Evolutionary conservation across 2,329 filamentous ascomycete genomes (phyloP), one percentile per base, ranked within the genome.

Genomic region (Fusarium bactridioides): DNA sequence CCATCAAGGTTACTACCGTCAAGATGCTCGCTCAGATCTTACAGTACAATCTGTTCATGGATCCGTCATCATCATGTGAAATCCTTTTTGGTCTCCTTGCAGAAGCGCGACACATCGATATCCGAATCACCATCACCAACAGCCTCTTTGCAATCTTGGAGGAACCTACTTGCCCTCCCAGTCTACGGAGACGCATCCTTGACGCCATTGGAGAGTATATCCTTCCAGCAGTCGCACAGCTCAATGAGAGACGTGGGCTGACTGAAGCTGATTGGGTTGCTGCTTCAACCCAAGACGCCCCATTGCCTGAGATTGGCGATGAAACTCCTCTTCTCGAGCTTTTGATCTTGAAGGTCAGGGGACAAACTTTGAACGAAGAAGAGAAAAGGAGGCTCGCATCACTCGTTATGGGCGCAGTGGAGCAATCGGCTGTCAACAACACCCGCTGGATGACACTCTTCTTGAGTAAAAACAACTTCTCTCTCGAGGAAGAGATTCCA

Each of bases 21-120:
- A 82, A 83, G 56, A 81, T 83, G 78, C 73, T 83, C n/a, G 78
- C 79, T 1, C 78, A 81, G 43, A 55, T 82, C 3, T 70, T 83
- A 4, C 70, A 79, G 16, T 71, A 75, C 7, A 79, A 74, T 9
- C 62, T 72, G 3, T 79, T 79, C 21, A 62, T 82, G 11, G 70
- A 76, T 31, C 58, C 74, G 13, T 38, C 53, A 16, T 74, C 71
- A 1, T 69, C 80, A 1, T 79, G 75, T 27, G 70, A 79, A 9
- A 77, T 80, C 4, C 77, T 83, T 5, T 53, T 70, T 7, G 48
- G 65, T 0, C 73, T 83, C 4, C 75, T 83, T 10, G 60, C 67
- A 1, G 76, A 77, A 43, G 74, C 80, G 7, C 59, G 74, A 5
- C 80, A 83, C 33, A 76, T 79, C 19, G 81, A 83, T 41, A 77